Conservation (phyloP, 2,329 filamentous ascomycete species). For the Fusarium caatingaense region DNA sequence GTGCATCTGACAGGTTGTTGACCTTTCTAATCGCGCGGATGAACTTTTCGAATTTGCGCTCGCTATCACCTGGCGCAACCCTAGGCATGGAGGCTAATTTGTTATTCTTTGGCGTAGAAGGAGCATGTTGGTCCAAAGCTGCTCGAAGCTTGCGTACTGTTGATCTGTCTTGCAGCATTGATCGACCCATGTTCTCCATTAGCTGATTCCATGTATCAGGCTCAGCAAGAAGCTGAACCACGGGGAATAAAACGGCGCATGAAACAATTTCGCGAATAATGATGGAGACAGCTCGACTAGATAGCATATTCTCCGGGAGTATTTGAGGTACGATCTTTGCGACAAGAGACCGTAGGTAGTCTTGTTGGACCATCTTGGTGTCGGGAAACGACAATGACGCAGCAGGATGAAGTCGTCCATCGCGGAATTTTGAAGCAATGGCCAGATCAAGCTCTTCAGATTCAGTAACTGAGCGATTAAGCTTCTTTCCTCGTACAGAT, state of each 20-base stretch:
- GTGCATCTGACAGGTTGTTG: conserved; percentile 91
- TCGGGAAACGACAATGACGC: conserved; percentile 86
- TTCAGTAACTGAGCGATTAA: conserved; percentile 91
- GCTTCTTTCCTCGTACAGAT: conserved; percentile 84
- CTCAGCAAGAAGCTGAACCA: conserved; percentile 84
- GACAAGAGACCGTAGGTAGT: conserved; percentile 83
- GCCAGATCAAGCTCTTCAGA: conserved; percentile 95
- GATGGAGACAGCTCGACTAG: conserved; percentile 82
- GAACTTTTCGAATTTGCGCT: conserved; percentile 94
- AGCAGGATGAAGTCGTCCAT: conserved; percentile 88
- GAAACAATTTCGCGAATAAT: conserved; percentile 91
- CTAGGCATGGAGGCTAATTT: conserved; percentile 80
- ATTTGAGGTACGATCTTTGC: conserved; percentile 78
- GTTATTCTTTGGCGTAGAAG: conserved; percentile 75
- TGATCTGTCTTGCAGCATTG: conserved; percentile 92
- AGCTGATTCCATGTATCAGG: conserved; percentile 98
- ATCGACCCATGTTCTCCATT: conserved; percentile 88
- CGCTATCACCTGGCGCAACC: conserved; percentile 83
- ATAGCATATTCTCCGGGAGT: conserved; percentile 78
- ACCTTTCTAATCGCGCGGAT: conserved; percentile 89
- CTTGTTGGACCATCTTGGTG: conserved; percentile 85
- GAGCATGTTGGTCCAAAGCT: conserved; percentile 92
- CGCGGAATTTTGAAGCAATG: conserved; percentile 92
- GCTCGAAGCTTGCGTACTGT: conserved; percentile 92
- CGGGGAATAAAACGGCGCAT: conserved; percentile 87